A percentile compares a stretch with the other conserved stretches of the same genome.
phyloP scores from a whole-genome alignment of 2,329 filamentous ascomycete species.

The Exophiala aquamarina region DNA sequence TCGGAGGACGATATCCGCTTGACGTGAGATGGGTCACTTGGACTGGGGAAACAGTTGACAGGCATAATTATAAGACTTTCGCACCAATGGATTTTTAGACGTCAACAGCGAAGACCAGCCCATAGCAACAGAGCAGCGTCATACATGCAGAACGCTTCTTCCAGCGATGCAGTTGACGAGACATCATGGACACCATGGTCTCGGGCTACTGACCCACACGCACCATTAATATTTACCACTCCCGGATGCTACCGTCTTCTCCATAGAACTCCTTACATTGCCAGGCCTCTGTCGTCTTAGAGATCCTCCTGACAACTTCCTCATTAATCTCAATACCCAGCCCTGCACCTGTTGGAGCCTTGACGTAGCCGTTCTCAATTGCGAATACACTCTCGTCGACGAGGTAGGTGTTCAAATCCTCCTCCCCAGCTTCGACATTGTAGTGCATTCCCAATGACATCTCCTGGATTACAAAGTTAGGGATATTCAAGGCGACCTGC shows the following conservation, averaged over 20 bases:
- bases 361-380: constrained; percentile 66
- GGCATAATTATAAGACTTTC: too few species aligned
- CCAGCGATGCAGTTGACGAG: too few species aligned
- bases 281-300: constrained; percentile 63
- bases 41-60: too few species aligned
- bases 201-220: too few species aligned
- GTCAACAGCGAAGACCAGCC: too few species aligned
- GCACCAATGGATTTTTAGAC: too few species aligned
- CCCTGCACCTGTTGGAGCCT: constrained; percentile 58
- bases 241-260: constrained; percentile 64
- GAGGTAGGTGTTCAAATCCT: constrained; percentile 67
- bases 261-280: constrained; percentile 66
- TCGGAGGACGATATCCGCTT: too few species aligned
- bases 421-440: constrained; percentile 61
- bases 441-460: constrained; percentile 81
- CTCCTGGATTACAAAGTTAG: constrained; percentile 70
- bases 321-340: constrained; percentile 73
- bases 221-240: constrained; percentile 55
- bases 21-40: too few species aligned
- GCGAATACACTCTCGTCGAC: constrained; percentile 65
- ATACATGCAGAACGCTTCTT: too few species aligned
- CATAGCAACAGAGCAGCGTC: too few species aligned
- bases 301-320: constrained; percentile 61
- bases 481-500: constrained; percentile 59
- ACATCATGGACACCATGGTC: too few species aligned